Base-by-base conservation (phyloP, 2,329 filamentous ascomycete genomes). In the Cladosporium sp. region DNA sequence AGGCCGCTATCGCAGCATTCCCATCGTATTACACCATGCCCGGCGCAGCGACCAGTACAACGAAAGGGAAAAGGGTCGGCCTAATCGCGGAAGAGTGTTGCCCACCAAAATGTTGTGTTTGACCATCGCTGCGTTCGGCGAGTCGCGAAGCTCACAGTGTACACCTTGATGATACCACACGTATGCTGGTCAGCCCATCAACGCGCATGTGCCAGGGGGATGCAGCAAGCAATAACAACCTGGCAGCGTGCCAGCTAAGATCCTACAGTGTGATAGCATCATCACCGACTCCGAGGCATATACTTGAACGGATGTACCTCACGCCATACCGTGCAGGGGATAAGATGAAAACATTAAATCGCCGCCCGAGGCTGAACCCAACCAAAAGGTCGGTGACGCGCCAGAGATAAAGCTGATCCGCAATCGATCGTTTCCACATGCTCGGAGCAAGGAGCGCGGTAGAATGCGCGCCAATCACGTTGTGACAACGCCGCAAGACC, bases 351-450 rank as follows among this genome's bases (percentile, higher is more conserved):
- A 5, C 9, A 48, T 32, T 28, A 28, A 28, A 4, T 32, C 9
- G 9, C 8, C 13, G 45, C 45, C 52, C 52, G 52, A 55, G 40
- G 52, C 52, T 55, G 39, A 55, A 55, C 52, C 51, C 51, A 55
- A 45, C 19, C 28, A 32, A 32, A 28, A 32, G 28, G 28, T 32
- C 28, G 28, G 28, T 32, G 28, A 32, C 28, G 28, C 28, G 28
- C 28, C 28, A 32, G 28, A 32, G 25, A 10, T 9, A 32, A 32
- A 32, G 24, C 50, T 22, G 42, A 45, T 28, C 42, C 24, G 35
- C 19, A 28, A 44, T 37, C 12, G n/a, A n/a, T n/a, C n/a, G n/a
- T 45, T 17, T 28, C 51, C 10, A 4, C 17, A 37, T 10, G 9
- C 4, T 48, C 45, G 36, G 36, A 15, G 13, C n/a, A n/a, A n/a